A percentile compares a stretch with the other conserved stretches of the same genome.
phyloP scores from a whole-genome alignment of 2,329 filamentous ascomycete genomes.

The Pseudocercospora musae region DNA sequence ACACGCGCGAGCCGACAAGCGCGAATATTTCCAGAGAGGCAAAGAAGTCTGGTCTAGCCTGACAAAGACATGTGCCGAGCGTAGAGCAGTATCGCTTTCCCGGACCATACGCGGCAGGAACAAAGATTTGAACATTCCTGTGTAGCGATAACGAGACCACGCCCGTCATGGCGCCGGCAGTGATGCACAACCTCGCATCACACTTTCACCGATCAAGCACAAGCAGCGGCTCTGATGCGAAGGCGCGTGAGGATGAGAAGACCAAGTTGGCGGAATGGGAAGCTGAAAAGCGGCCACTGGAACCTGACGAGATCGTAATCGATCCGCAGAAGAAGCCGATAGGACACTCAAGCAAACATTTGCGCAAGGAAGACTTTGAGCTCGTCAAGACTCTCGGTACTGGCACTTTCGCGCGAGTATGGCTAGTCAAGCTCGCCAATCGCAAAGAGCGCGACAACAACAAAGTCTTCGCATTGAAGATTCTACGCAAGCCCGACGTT shows the following conservation, averaged over 20 bases:
- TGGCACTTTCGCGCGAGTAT: slow-evolving; percentile 75
- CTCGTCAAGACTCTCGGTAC: slow-evolving; percentile 74
- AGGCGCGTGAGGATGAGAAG: slow-evolving; percentile 48
- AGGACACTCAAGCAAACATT: slow-evolving; percentile 46
- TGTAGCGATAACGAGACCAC: neutral
- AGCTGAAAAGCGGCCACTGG: slow-evolving; percentile 43
- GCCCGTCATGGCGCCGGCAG: slow-evolving; percentile 32
- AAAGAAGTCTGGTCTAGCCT: neutral
- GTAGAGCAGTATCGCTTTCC: neutral
- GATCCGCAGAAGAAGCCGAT: slow-evolving; percentile 46
- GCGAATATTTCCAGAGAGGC: neutral
- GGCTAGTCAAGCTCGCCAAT: slow-evolving; percentile 66
- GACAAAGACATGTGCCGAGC: neutral
- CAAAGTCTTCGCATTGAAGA: slow-evolving; percentile 78
- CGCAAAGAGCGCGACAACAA: slow-evolving; percentile 36
- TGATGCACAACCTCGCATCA: slow-evolving; percentile 35
- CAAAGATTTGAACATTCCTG: neutral
- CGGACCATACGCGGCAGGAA: neutral
- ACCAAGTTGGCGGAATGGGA: slow-evolving; percentile 46
- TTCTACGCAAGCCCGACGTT: slow-evolving; percentile 65
- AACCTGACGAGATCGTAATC: slow-evolving; percentile 42
- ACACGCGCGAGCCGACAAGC: neutral
- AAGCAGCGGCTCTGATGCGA: slow-evolving; percentile 28
- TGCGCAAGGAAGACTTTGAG: slow-evolving; percentile 61
- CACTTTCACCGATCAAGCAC: slow-evolving; percentile 36